phyloP scores from a whole-genome alignment of 2,329 filamentous ascomycete species.

The Stenocarpella maydis region DNA sequence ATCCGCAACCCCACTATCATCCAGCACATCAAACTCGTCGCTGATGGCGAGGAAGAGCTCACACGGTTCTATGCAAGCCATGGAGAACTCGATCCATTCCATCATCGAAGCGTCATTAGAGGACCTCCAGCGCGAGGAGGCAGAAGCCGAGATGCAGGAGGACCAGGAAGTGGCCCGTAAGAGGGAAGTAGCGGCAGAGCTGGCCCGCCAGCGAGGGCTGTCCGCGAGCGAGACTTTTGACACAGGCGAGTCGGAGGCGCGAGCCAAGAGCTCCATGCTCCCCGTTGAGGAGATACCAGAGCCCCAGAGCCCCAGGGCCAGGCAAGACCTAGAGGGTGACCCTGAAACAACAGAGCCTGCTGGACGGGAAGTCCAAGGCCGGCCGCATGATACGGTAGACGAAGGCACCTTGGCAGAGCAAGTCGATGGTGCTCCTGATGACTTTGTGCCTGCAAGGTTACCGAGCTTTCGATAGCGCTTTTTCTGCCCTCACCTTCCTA shows the following conservation, averaged over 20 bases:
- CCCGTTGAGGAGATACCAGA: constrained; percentile 42
- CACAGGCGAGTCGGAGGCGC: constrained; percentile 46
- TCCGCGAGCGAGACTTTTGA: constrained; percentile 43
- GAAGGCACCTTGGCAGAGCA: constrained; percentile 29
- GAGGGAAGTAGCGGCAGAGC: constrained; percentile 58
- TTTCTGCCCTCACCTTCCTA: neutral
- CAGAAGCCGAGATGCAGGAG: constrained; percentile 59
- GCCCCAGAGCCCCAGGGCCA: constrained; percentile 36
- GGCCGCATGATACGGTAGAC: constrained; percentile 31
- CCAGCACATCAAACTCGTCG: constrained; percentile 44
- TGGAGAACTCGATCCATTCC: constrained; percentile 47
- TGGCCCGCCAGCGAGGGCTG: constrained; percentile 61
- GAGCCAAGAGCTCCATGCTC: constrained; percentile 44
- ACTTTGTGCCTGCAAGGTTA: constrained; percentile 66
- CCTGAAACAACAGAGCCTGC: constrained; percentile 36
- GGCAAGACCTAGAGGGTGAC: constrained; percentile 40
- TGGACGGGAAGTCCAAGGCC: constrained; percentile 16
- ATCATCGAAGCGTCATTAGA: constrained; percentile 55
- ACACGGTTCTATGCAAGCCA: constrained; percentile 43
- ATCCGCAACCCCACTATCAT: constrained; percentile 66
- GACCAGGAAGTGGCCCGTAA: constrained; percentile 61
- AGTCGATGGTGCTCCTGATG: constrained; percentile 32
- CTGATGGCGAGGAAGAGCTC: constrained; percentile 40
- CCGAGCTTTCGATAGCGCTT: constrained; percentile 58
- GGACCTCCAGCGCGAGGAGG: constrained; percentile 58